Evolutionary conservation across 1,139 yeast genomes (phyloP).

Genomic region (Debaryomyces subglobosus): DNA sequence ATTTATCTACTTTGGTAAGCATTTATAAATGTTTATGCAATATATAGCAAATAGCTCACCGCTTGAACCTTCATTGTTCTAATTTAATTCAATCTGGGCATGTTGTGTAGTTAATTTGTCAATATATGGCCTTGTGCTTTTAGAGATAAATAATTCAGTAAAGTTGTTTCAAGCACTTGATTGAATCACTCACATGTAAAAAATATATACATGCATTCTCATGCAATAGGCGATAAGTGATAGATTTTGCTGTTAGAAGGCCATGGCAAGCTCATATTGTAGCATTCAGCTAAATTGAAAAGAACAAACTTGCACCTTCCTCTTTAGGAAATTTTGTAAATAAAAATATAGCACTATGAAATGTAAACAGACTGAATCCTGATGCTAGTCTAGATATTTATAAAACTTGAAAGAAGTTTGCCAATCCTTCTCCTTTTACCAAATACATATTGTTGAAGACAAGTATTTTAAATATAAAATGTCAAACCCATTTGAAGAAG

Average conservation of each 20-base stretch:
- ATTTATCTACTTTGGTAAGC: background rate
- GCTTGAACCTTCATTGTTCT: background rate
- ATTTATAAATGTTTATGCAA: background rate
- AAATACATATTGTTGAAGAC: background rate
- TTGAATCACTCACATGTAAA: background rate
- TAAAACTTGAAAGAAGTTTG: constrained; percentile 2
- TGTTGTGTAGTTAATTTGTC: background rate
- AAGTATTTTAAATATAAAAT: constrained; percentile 14
- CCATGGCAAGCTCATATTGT: constrained; percentile 1
- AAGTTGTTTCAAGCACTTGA: background rate
- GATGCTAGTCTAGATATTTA: background rate
- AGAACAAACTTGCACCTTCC: constrained; percentile 13
- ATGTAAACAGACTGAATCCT: constrained; percentile 7
- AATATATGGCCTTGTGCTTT: background rate
- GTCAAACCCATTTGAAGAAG: constrained; percentile 41
- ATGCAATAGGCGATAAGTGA: background rate
- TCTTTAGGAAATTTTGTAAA: constrained; percentile 19
- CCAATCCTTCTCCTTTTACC: background rate
- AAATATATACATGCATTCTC: background rate
- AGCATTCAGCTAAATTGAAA: constrained; percentile 12
- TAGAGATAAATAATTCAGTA: background rate
- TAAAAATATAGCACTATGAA: constrained; percentile 10
- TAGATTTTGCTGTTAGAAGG: background rate
- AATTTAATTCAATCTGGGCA: background rate
- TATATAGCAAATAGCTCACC: background rate